Evolutionary conservation across 2,329 filamentous ascomycete genomes (phyloP), one percentile per base, ranked within the genome.

Genomic region (Chaetomiaceae sp.): DNA sequence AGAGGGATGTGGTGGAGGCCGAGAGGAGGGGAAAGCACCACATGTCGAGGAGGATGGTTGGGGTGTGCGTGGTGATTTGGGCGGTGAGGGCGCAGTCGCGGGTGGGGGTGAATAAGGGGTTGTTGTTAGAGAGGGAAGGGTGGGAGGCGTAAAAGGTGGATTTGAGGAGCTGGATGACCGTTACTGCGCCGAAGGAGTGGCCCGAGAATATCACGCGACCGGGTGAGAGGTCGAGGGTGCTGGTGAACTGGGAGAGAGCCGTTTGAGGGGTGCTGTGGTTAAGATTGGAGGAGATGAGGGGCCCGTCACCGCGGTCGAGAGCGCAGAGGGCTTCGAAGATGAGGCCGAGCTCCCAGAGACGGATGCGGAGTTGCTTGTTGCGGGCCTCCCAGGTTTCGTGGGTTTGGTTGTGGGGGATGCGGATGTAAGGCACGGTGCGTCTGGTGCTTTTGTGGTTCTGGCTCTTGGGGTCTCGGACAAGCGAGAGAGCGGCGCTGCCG

Each of bases 161-260:
- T 70, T 95, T 95, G 44, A 92, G 70, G 48, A 95, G 79, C 63
- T 95, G 89, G 2, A 86, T 76, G 17, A 81, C 74, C 0, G 86
- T 89, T 1, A 87, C 79, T 1, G 83, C 85, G 19, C 89, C 89
- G 58, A 95, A 95, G 16, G 85, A 89, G 66, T 95, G 89, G 4
- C 89, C 89, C 0, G 79, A 81, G 64, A 87, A 92, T 37, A 84
- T 79, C 40, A 95, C 82, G 46, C 77, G 80, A 1, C 89, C 89
- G 0, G 87, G 87, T 8, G 78, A 74, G 52, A 84, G 80, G 55
- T 87, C 77, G 41, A 93, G 74, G 48, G 70, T 71, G n/a, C 72
- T 70, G 21, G 73, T 66, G 53, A 95, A 85, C 62, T 79, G 77
- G 10, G 69, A 66, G 0, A 92, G 70, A 3, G 80, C 65, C 0